A percentile compares a stretch with the other conserved stretches of the same genome.
These are phyloP conservation scores for Cryptococcus wingfieldii DNA, from an alignment of 1,284 basidiomycete species.

Conservation along the genomic window DNA sequence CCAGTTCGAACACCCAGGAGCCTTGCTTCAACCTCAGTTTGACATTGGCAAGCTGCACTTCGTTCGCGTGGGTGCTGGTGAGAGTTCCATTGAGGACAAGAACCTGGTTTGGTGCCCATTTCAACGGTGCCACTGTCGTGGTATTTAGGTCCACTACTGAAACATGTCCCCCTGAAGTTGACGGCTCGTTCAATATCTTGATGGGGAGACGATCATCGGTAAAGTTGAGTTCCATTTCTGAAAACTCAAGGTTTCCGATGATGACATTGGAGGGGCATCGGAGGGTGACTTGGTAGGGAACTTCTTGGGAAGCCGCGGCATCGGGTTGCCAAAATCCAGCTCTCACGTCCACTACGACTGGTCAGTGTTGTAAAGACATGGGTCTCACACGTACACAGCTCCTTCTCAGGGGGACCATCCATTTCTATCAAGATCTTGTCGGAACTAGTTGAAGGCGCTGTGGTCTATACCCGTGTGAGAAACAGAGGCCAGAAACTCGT, in stretches of 20 bases:
- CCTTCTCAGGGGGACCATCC: slow-evolving; percentile 54
- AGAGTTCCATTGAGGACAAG: slow-evolving; percentile 24
- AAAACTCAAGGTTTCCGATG: slow-evolving; percentile 37
- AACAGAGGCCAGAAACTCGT: neutral
- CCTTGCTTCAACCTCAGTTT: slow-evolving; percentile 25
- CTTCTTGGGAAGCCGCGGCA: slow-evolving; percentile 58
- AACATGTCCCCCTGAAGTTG: neutral
- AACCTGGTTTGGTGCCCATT: slow-evolving; percentile 12
- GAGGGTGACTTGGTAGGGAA: slow-evolving; percentile 63
- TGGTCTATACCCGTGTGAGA: slow-evolving; percentile 53
- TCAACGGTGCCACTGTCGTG: slow-evolving; percentile 12
- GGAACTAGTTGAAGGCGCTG: slow-evolving; percentile 55
- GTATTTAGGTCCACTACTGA: neutral
- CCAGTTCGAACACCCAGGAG: slow-evolving; percentile 35
- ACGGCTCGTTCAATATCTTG: neutral
- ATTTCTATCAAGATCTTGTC: slow-evolving; percentile 62
- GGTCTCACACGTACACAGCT: slow-evolving; percentile 56
- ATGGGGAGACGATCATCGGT: slow-evolving; percentile 38
- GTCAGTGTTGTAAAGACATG: too few relatives aligned
- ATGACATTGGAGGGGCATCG: slow-evolving; percentile 44
- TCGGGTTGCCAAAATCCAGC: slow-evolving; percentile 66
- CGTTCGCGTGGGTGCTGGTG: slow-evolving; percentile 10
- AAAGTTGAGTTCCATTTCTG: slow-evolving; percentile 31
- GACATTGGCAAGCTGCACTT: slow-evolving; percentile 28
- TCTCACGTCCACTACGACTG: slow-evolving; percentile 57